Conservation (phyloP, 768 basidiomycete genomes). For the Roridomyces roridus region DNA sequence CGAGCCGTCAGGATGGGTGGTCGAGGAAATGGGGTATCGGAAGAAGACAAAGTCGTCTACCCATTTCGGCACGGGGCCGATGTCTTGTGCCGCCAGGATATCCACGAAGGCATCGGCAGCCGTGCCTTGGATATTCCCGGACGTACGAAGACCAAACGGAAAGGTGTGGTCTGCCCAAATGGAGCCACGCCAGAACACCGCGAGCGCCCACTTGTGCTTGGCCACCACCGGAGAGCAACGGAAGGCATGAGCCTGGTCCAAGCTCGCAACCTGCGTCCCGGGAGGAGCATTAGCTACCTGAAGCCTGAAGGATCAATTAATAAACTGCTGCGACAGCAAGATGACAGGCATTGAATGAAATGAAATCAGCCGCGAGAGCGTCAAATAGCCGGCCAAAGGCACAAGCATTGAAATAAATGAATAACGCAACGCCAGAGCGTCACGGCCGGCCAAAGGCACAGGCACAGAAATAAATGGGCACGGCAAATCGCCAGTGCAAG, state of each 20-base stretch:
- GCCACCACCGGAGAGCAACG: slow-evolving; percentile 1
- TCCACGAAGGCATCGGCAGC: neutral
- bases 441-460: too few relatives aligned
- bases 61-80: slow-evolving; percentile 30
- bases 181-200: neutral
- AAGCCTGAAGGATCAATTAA: neutral
- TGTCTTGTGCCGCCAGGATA: slow-evolving; percentile 2
- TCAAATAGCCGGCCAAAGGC: too few relatives aligned
- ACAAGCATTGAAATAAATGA: too few relatives aligned
- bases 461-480: too few relatives aligned
- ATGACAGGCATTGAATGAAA: neutral
- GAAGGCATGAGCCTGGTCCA: slow-evolving; percentile 16
- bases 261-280: slow-evolving; percentile 25
- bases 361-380: neutral
- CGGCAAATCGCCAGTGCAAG: too few relatives aligned
- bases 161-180: slow-evolving; percentile 1
- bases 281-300: slow-evolving; percentile 23
- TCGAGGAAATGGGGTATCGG: slow-evolving; percentile 18
- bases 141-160: neutral
- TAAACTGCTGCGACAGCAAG: neutral
- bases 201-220: slow-evolving; percentile 4
- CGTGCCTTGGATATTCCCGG: neutral
- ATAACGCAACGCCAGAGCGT: too few relatives aligned
- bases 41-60: slow-evolving; percentile 36
- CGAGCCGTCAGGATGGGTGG: neutral